Base-by-base conservation (phyloP, 2,329 filamentous ascomycete species). In the Parafenestella ontariensis region DNA sequence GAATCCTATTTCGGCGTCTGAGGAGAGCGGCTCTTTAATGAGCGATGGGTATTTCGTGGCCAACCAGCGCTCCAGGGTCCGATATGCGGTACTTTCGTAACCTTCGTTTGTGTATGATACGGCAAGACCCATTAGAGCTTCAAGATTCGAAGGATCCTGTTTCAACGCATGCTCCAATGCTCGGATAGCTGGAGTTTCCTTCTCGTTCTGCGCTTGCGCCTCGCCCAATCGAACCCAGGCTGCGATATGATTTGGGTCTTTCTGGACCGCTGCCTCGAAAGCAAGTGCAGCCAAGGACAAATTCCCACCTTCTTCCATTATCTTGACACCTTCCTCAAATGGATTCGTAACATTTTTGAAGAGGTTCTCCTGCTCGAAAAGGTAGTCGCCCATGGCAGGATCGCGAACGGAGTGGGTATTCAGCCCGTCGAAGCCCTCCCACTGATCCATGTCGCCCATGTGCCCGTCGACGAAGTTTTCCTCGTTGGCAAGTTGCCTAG, bases 61-160 rank as follows among this genome's bases (percentile, higher is more conserved):
- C 26, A 99, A 84, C 95, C 95, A 99, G 62, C 94, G 90, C 79
- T 99, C 95, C 13, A 99, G 84, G 9, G 94, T 98, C 49, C 94
- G 88, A 81, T 98, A 99, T 43, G 95, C 94, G 18, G 93, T 96
- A 71, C 90, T 94, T 77, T 99, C 95, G 78, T 98, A 99, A 59
- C 94, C 95, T 79, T 99, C 95, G 78, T 99, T 99, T 43, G 95
- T 99, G 77, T 99, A 99, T 5, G 91, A 96, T 18, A 99, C 94
- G 13, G 94, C 92, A 47, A 99, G 81, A 1, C 92, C 93, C 94
- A 99, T 98, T 41, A 99, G 83, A 0, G 93, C 94, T 55, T 91
- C 86, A 18, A 96, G 84, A 72, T 96, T 97, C 68, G 87, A 88
- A 0, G 92, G 89, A 68, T 98, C 93, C 24, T 95, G 82, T 76